Evolutionary conservation across 2,329 filamentous ascomycete species (phyloP).

Genomic region (Beauveria medogensis): DNA sequence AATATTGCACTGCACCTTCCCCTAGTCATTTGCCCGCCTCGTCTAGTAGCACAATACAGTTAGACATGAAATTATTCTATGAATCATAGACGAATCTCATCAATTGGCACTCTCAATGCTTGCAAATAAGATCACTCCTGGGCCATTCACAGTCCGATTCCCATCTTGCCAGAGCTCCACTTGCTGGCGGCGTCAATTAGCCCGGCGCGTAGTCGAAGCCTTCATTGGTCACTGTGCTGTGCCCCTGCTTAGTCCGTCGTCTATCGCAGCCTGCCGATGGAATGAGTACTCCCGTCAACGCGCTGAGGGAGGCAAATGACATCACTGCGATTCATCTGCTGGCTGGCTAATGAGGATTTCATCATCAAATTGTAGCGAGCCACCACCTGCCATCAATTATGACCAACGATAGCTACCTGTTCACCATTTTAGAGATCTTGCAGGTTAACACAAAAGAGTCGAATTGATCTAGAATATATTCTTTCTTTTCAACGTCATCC

Average conservation of each 20-base stretch:
- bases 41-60: background rate
- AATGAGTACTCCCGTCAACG: background rate
- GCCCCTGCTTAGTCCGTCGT: background rate
- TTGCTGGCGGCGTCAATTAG: background rate
- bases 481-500: background rate
- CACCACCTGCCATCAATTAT: background rate
- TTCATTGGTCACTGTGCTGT: background rate
- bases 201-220: slow-evolving; percentile 3
- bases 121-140: background rate
- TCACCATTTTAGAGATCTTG: background rate
- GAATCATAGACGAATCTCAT: no score
- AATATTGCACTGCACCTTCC: background rate
- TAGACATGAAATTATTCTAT: background rate
- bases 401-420: background rate
- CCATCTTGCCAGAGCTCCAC: background rate
- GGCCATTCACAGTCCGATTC: background rate
- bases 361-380: background rate
- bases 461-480: slow-evolving; percentile 7
- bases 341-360: background rate
- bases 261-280: background rate
- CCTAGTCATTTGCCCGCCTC: background rate
- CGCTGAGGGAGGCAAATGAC: background rate
- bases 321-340: background rate
- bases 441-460: background rate
- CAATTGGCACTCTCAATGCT: background rate